These are phyloP conservation scores for Pelargonium citronellum DNA, from an alignment of 441 rosid genomes.

Conservation along the genomic window DNA sequence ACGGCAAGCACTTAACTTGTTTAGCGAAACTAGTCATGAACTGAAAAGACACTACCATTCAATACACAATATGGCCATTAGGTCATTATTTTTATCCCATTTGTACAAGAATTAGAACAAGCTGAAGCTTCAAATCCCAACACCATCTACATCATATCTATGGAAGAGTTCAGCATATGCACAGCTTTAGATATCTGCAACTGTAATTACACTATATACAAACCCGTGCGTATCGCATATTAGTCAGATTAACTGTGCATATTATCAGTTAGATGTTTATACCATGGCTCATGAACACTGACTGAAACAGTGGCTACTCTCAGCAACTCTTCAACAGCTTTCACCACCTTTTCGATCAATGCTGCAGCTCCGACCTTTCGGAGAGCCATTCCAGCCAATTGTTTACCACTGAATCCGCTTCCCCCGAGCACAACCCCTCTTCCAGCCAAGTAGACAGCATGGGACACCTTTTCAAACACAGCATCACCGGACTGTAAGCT, in stretches of 20 bases:
- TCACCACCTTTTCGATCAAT: conserved; percentile 52
- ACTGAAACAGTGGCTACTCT: conserved; percentile 60
- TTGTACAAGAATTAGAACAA: too few species aligned
- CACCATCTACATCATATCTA: neutral
- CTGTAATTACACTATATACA: neutral
- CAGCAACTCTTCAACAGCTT: conserved; percentile 53
- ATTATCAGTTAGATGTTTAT: conserved; percentile 30
- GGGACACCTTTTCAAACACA: conserved; percentile 67
- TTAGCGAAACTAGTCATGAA: too few species aligned
- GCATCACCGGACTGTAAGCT: conserved; percentile 78
- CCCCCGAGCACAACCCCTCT: conserved; percentile 72
- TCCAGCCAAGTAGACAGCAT: conserved; percentile 54
- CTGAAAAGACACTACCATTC: too few species aligned
- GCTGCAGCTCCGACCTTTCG: conserved; percentile 51
- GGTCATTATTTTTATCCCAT: too few species aligned
- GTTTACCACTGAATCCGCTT: conserved; percentile 48
- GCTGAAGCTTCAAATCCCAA: neutral
- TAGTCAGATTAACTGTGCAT: conserved; percentile 5
- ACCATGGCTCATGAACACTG: conserved; percentile 70
- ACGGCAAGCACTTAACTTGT: too few species aligned
- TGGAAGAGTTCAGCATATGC: neutral
- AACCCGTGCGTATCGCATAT: neutral
- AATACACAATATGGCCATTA: too few species aligned
- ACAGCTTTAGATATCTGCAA: neutral
- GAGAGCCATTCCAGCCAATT: conserved; percentile 52